These are phyloP conservation scores for Hypoxylon perforatum DNA, from an alignment of 495 filamentous ascomycete species.

Conservation along the genomic window DNA sequence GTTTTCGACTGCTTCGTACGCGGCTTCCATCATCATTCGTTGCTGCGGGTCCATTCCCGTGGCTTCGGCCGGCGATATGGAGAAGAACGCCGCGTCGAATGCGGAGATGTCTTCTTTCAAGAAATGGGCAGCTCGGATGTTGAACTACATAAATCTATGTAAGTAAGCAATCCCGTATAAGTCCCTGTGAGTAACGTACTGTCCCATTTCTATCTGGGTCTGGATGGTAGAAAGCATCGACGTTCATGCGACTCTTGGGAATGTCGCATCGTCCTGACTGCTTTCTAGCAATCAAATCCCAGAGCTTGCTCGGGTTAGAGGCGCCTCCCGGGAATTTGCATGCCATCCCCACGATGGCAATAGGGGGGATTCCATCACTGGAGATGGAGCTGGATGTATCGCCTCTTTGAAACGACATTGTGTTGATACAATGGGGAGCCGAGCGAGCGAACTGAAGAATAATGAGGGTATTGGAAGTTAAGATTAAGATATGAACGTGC, in stretches of 20 bases:
- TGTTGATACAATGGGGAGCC: too few relatives aligned
- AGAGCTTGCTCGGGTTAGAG: conserved; percentile 56
- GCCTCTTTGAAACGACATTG: too few relatives aligned
- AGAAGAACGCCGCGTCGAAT: conserved; percentile 67
- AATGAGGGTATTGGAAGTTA: too few relatives aligned
- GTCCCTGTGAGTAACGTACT: not conserved
- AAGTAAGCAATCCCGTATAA: not conserved
- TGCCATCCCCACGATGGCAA: conserved; percentile 63
- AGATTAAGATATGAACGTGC: too few relatives aligned
- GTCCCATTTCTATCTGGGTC: conserved; percentile 18
- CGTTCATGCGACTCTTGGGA: conserved; percentile 55
- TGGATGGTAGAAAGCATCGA: conserved; percentile 51
- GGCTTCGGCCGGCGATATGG: conserved; percentile 54
- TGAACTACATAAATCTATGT: not conserved
- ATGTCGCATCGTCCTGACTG: conserved; percentile 51
- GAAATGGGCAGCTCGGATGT: conserved; percentile 25
- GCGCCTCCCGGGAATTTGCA: conserved; percentile 63
- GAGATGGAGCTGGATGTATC: not conserved
- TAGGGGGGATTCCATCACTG: conserved; percentile 37
- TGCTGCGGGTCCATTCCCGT: conserved; percentile 63
- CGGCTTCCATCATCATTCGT: conserved; percentile 53
- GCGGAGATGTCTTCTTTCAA: conserved; percentile 32
- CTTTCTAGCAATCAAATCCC: conserved; percentile 59
- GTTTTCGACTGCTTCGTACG: conserved; percentile 56
- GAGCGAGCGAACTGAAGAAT: too few relatives aligned